Base-by-base conservation (phyloP, 345 rosid genomes). In the Cardamine resedifolia region DNA sequence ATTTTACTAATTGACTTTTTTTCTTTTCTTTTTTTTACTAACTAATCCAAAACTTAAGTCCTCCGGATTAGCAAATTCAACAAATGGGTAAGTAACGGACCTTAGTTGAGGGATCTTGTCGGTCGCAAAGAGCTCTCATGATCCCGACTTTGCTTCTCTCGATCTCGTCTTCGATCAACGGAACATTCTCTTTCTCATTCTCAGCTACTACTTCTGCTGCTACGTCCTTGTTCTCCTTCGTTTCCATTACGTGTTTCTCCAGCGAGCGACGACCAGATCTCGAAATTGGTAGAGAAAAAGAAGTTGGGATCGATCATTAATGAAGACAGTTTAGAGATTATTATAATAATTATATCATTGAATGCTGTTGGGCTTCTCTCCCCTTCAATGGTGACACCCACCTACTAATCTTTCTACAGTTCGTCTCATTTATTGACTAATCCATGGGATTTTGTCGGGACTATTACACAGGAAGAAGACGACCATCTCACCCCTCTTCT, bases 81-180 rank as follows among this genome's bases (percentile, higher is more conserved):
- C 3, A 33, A 58, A 62, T 38, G 11, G 33, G 23, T 24, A 12
- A n/a, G n/a, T n/a, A n/a, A n/a, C 2, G 5, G 28, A 88, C 97
- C 94, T 90, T 89, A 7, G 92, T 70, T n/a, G 87, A 78, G 3
- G 90, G 89, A 73, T 94, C 96, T 79, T 90, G 90, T 21, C 84
- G 78, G 75, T 84, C 85, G 52, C 88, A 85, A 34, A 85, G 72
- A 45, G 96, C 90, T 80, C 98, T 85, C 96, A 90, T 85, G 56
- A 89, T 84, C 26, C 87, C 85, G 15, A 94, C 81, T 81, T 89
- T 94, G 81, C 80, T 84, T 45, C 83, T 81, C 83, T 88, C 97
- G 28, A 84, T 78, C 84, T 93, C 91, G 62, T 80, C 81, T 64
- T 56, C 76, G 63, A 76, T 79, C 64, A 62, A 69, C 7, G 76